Conservation (phyloP, 345 rosid species). For the Dimocarpus longan region DNA sequence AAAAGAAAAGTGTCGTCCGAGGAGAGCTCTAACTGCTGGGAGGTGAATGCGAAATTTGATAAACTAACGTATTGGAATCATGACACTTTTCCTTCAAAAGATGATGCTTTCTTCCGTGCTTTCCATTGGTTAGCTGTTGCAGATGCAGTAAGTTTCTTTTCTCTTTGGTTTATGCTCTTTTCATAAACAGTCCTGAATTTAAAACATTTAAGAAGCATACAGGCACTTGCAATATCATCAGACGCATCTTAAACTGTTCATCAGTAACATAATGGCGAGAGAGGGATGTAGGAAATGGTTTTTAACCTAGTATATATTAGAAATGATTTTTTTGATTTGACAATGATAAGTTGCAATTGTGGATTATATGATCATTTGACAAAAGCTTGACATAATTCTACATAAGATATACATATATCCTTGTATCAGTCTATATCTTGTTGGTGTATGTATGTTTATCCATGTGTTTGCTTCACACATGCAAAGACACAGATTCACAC, state of each 20-base stretch:
- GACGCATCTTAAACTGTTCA: neutral
- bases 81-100: conserved; percentile 72
- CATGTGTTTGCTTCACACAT: neutral
- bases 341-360: neutral
- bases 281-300: neutral
- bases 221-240: neutral
- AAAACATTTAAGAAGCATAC: neutral
- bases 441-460: no score
- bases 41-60: conserved; percentile 69
- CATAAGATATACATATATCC: neutral
- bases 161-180: neutral
- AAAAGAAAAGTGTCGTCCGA: conserved; percentile 54
- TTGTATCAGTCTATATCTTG: neutral
- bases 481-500: neutral
- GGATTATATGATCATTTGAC: neutral
- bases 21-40: conserved; percentile 55
- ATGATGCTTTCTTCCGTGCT: conserved; percentile 70
- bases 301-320: neutral
- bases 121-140: conserved; percentile 77
- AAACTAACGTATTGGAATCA: conserved; percentile 88
- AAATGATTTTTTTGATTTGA: neutral
- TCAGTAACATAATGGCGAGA: neutral
- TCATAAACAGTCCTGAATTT: neutral
- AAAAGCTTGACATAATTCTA: neutral
- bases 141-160: conserved; percentile 60